phyloP scores from a whole-genome alignment of 148 eudicot species.

The Polygonum maritimum region DNA sequence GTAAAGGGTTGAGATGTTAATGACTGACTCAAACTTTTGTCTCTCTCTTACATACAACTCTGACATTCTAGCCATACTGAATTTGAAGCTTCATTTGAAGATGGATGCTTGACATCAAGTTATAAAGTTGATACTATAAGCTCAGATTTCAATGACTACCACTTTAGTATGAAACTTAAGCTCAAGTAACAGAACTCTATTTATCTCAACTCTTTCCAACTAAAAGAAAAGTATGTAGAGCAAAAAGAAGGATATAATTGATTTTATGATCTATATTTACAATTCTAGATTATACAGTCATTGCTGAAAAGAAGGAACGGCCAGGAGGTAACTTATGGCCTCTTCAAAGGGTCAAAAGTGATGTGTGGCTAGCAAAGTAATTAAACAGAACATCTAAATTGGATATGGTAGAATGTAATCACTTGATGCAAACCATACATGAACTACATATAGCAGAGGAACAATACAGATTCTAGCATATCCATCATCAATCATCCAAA shows the following conservation, averaged over 20 bases:
- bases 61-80: not conserved
- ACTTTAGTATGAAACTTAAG: not conserved
- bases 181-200: not conserved
- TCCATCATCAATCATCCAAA: not conserved
- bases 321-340: not conserved
- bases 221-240: not conserved
- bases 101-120: not conserved
- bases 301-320: not conserved
- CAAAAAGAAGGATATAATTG: not conserved
- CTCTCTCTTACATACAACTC: not conserved
- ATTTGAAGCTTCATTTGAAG: not conserved
- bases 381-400: too few relatives aligned
- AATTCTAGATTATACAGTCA: not conserved
- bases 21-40: not conserved
- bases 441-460: too few relatives aligned
- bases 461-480: not conserved
- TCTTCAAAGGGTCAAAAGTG: not conserved
- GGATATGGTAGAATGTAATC: not conserved
- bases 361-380: not conserved
- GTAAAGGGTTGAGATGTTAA: not conserved
- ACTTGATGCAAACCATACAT: not conserved
- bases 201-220: not conserved
- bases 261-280: not conserved
- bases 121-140: not conserved
- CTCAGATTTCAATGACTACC: not conserved